Percentiles rank a stretch among this genome's conserved stretches.
These are phyloP conservation scores for Tuber brumale DNA, from an alignment of 495 filamentous ascomycete species.

Conservation along the genomic window DNA sequence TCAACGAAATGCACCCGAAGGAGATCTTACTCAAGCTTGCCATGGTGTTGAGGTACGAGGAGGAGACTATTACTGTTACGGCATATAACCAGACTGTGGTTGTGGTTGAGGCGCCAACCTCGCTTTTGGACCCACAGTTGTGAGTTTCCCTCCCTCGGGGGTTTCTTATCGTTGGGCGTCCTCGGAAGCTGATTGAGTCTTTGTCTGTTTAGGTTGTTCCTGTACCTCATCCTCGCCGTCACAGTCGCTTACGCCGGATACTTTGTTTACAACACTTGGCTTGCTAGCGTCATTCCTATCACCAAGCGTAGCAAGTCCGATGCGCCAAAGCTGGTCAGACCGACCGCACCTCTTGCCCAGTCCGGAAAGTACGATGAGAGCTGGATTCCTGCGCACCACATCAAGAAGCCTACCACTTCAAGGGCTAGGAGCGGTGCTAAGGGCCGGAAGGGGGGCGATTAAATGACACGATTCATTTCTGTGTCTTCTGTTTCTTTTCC, in stretches of 20 bases:
- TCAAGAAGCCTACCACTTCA: conserved; percentile 60
- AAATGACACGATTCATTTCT: neutral
- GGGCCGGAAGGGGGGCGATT: conserved; percentile 22
- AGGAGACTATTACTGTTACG: conserved; percentile 63
- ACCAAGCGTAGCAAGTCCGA: conserved; percentile 55
- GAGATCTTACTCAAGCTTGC: conserved; percentile 74
- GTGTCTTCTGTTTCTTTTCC: neutral
- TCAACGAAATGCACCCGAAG: conserved; percentile 87
- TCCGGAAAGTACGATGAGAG: conserved; percentile 66
- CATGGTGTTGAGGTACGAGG: conserved; percentile 64
- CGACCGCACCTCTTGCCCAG: conserved; percentile 12
- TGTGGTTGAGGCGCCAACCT: conserved; percentile 86
- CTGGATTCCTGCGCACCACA: conserved; percentile 90
- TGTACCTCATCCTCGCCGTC: conserved; percentile 83
- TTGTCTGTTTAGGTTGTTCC: conserved; percentile 68
- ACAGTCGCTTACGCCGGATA: conserved; percentile 73
- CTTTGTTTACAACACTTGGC: conserved; percentile 97
- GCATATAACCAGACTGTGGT: conserved; percentile 82
- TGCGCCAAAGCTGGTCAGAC: conserved; percentile 15
- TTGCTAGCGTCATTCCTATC: conserved; percentile 93
- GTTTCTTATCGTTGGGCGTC: conserved; percentile 17
- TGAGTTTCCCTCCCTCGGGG: conserved; percentile 46
- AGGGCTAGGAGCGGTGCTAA: conserved; percentile 24
- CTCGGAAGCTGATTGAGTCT: conserved; percentile 36
- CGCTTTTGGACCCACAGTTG: conserved; percentile 95